These are phyloP conservation scores for Penicillium samsonianum DNA, from an alignment of 495 filamentous ascomycete species.

Conservation along the genomic window DNA sequence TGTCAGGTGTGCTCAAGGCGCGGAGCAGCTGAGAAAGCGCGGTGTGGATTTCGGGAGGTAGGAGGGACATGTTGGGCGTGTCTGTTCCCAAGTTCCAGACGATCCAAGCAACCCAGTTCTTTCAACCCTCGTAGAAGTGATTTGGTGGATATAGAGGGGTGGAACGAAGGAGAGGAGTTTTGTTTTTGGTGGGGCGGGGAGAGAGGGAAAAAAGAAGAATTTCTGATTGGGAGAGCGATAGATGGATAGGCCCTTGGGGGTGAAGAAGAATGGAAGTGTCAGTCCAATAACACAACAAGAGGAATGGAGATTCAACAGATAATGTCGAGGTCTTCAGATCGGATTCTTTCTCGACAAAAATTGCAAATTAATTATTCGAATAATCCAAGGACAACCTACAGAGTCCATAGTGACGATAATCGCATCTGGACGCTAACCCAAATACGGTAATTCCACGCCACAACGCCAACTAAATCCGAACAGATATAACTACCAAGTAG, in stretches of 20 bases:
- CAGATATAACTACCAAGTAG: neutral
- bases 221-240: slow-evolving; percentile 31
- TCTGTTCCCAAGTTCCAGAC: slow-evolving; percentile 36
- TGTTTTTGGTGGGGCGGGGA: slow-evolving; percentile 37
- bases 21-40: slow-evolving; percentile 83
- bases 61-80: slow-evolving; percentile 70
- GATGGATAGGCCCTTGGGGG: slow-evolving; percentile 23
- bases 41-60: slow-evolving; percentile 76
- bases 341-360: neutral
- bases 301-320: neutral
- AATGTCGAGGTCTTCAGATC: neutral
- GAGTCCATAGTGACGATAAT: neutral
- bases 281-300: neutral
- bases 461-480: neutral
- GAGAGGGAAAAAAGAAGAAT: slow-evolving; percentile 34
- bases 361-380: neutral
- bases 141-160: slow-evolving; percentile 34
- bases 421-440: neutral
- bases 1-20: slow-evolving; percentile 88
- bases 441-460: slow-evolving; percentile 1
- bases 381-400: slow-evolving; percentile 5
- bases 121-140: slow-evolving; percentile 28
- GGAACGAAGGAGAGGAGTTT: slow-evolving; percentile 34
- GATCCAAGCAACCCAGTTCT: slow-evolving; percentile 27
- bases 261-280: slow-evolving; percentile 3